Percentiles rank a stretch among this genome's conserved stretches.
phyloP scores from a whole-genome alignment of 768 basidiomycete species.

The Russula brevipes region DNA sequence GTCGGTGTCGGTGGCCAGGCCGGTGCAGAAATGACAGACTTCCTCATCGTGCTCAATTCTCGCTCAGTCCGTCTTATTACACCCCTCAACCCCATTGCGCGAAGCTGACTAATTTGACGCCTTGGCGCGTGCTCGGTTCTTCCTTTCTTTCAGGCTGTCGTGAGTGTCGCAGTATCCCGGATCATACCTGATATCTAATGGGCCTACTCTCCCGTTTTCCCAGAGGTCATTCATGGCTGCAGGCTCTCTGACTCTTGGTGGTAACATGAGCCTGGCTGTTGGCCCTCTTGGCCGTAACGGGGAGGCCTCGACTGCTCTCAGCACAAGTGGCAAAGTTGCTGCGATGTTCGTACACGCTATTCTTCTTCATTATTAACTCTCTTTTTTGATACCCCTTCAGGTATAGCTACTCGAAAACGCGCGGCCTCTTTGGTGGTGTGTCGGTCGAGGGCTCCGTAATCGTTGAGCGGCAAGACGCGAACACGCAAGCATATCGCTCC shows the following conservation, averaged over 20 bases:
- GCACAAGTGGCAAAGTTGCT: constrained; percentile 78
- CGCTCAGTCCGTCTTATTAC: constrained; percentile 47
- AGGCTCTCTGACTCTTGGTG: constrained; percentile 84
- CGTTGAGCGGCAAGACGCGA: constrained; percentile 91
- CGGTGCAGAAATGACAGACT: constrained; percentile 87
- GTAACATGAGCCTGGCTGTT: constrained; percentile 83
- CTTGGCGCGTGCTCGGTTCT: background rate
- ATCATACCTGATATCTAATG: background rate
- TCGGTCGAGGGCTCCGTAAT: constrained; percentile 88
- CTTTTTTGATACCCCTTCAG: constrained; percentile 34
- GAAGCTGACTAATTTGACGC: constrained; percentile 9
- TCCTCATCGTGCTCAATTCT: constrained; percentile 84
- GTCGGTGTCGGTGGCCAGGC: constrained; percentile 81
- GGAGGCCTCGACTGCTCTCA: constrained; percentile 84
- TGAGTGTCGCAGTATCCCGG: constrained; percentile 36
- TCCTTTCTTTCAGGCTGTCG: constrained; percentile 47
- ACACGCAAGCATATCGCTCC: constrained; percentile 70
- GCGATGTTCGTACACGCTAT: constrained; percentile 60
- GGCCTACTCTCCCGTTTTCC: background rate
- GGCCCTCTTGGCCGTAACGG: constrained; percentile 93
- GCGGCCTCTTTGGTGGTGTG: constrained; percentile 90
- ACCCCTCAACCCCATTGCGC: background rate
- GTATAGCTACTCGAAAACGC: constrained; percentile 89
- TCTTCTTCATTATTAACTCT: background rate
- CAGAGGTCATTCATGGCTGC: constrained; percentile 90